Conservation (phyloP, 768 basidiomycete species). For the Boletus rex-veris region DNA sequence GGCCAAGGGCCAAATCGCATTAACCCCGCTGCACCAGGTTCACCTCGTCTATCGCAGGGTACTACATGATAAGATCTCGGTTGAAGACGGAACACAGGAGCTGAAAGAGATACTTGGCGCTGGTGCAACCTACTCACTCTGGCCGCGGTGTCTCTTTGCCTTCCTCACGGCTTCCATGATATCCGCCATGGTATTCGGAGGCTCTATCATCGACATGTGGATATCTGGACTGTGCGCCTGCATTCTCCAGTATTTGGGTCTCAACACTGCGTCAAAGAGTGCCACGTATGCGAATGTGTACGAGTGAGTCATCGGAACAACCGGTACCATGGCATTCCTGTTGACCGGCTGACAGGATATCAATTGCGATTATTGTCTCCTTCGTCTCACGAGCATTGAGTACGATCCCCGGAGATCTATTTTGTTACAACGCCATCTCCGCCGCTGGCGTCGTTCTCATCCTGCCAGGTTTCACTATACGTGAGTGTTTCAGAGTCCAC, state of each 20-base stretch:
- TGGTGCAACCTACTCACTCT: constrained; percentile 65
- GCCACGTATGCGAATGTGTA: constrained; percentile 94
- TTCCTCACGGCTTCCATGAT: constrained; percentile 79
- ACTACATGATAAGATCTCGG: constrained; percentile 75
- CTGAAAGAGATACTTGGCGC: constrained; percentile 62
- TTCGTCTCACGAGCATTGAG: constrained; percentile 79
- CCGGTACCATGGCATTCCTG: background rate
- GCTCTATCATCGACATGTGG: constrained; percentile 79
- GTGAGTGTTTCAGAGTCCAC: constrained; percentile 43
- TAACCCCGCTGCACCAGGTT: constrained; percentile 78
- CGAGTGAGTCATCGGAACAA: constrained; percentile 56
- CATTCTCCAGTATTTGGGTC: constrained; percentile 72
- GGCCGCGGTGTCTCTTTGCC: constrained; percentile 66
- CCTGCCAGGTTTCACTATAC: constrained; percentile 80
- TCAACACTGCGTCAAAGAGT: constrained; percentile 80
- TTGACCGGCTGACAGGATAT: constrained; percentile 51
- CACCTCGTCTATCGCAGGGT: constrained; percentile 85
- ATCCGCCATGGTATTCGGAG: constrained; percentile 80
- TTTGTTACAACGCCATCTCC: constrained; percentile 89
- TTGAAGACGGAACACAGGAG: constrained; percentile 64
- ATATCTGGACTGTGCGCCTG: constrained; percentile 68
- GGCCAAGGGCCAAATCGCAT: constrained; percentile 71
- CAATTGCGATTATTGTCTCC: constrained; percentile 78
- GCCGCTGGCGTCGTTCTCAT: constrained; percentile 90
- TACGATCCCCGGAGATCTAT: constrained; percentile 66